These are phyloP conservation scores for Teratosphaeria viscida DNA, from an alignment of 2,329 filamentous ascomycete species.

Conservation along the genomic window DNA sequence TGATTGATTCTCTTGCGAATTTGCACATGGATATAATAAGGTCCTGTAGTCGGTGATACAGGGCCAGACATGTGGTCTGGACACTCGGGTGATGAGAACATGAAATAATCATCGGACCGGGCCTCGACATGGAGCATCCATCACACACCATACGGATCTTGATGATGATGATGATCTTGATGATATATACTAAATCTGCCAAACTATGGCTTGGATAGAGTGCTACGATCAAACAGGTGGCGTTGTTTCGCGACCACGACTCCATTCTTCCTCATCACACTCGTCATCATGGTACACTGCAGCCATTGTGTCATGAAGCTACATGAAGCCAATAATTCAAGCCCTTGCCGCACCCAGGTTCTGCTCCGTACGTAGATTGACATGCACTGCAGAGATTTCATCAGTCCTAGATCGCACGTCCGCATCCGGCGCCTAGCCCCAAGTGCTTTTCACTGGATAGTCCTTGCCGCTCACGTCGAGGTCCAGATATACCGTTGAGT, in stretches of 20 bases:
- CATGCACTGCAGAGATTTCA: neutral
- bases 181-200: too few relatives aligned
- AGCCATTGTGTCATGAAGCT: too few relatives aligned
- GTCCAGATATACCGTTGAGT: slow-evolving; percentile 52
- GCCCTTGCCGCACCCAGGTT: too few relatives aligned
- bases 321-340: too few relatives aligned
- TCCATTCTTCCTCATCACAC: too few relatives aligned
- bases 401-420: neutral
- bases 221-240: too few relatives aligned
- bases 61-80: neutral
- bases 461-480: slow-evolving; percentile 50
- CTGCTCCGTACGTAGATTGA: too few relatives aligned
- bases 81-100: neutral
- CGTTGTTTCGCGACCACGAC: too few relatives aligned
- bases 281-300: too few relatives aligned
- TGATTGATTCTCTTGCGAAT: neutral
- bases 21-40: neutral
- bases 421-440: slow-evolving; percentile 24
- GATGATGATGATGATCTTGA: too few relatives aligned
- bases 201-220: too few relatives aligned
- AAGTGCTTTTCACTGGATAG: slow-evolving; percentile 55
- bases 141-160: too few relatives aligned
- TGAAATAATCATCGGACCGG: neutral
- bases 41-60: neutral
- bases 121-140: neutral